Evolutionary conservation across 176 grass and related monocot species (phyloP).

Genomic region (Carex parvula): DNA sequence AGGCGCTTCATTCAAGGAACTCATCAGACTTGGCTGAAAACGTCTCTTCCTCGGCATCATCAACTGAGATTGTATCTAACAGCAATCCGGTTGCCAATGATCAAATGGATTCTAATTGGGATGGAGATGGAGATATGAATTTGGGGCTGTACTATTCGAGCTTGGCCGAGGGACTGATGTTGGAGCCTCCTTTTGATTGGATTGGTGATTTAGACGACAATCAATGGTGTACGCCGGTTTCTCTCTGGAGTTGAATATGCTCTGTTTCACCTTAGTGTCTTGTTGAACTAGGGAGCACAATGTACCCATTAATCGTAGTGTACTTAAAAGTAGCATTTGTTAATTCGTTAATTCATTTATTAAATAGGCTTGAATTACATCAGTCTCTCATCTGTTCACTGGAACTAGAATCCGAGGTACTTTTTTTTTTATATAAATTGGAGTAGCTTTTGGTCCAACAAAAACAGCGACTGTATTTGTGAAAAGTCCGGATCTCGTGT

Average conservation of each 20-base stretch:
- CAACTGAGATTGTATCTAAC: neutral
- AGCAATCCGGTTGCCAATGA: neutral
- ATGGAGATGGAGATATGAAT: constrained; percentile 24
- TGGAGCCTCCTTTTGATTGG: constrained; percentile 25
- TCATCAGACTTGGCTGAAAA: neutral
- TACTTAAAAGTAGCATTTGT: no score
- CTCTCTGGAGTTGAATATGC: constrained; percentile 9
- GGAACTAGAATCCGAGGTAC: no score
- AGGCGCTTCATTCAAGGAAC: constrained; percentile 11
- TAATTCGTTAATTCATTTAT: no score
- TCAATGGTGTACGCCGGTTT: neutral
- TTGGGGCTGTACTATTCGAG: constrained; percentile 33
- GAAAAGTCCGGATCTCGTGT: no score
- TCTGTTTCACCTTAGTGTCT: neutral
- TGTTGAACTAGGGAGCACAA: no score
- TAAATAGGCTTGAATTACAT: no score
- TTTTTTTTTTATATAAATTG: no score
- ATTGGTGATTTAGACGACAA: neutral
- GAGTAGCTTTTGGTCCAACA: no score
- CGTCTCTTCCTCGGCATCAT: neutral
- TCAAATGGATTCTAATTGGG: neutral
- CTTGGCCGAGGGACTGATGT: constrained; percentile 49
- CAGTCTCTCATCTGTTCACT: no score
- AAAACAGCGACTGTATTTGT: no score
- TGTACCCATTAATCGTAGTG: no score